A percentile compares a stretch with the other conserved stretches of the same genome.
Conservation (phyloP, 768 basidiomycete genomes). For the Mycena albidolilacea region DNA sequence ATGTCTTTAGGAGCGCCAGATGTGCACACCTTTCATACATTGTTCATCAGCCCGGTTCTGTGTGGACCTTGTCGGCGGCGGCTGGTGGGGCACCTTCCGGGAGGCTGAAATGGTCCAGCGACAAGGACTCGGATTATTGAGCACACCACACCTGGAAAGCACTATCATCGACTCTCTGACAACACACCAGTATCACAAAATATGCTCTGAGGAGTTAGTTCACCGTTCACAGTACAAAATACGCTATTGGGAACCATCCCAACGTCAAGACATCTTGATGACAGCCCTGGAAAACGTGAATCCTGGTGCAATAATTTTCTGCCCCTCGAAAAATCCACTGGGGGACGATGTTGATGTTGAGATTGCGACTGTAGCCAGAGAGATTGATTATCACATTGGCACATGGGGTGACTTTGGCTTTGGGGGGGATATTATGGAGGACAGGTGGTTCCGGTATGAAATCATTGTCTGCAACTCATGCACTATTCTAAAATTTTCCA, state of each 20-base stretch:
- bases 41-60: conserved; percentile 10
- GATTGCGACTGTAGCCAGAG: not conserved
- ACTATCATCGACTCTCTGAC: not conserved
- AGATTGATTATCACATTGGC: too few relatives aligned
- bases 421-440: too few relatives aligned
- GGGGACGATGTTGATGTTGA: not conserved
- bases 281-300: not conserved
- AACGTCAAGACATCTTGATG: not conserved
- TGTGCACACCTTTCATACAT: not conserved
- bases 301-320: not conserved
- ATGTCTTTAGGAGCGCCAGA: accelerated
- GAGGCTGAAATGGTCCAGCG: not conserved
- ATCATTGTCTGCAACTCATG: too few relatives aligned
- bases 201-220: not conserved
- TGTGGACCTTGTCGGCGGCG: not conserved
- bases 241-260: not conserved
- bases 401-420: too few relatives aligned
- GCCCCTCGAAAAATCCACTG: not conserved
- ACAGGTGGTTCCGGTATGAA: too few relatives aligned
- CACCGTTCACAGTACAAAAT: too few relatives aligned
- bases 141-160: not conserved
- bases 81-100: too few relatives aligned
- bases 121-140: not conserved
- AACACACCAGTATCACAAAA: not conserved
- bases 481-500: too few relatives aligned